These are phyloP conservation scores for Fusarium falciforme DNA, from an alignment of 2,329 filamentous ascomycete genomes.

Conservation along the genomic window DNA sequence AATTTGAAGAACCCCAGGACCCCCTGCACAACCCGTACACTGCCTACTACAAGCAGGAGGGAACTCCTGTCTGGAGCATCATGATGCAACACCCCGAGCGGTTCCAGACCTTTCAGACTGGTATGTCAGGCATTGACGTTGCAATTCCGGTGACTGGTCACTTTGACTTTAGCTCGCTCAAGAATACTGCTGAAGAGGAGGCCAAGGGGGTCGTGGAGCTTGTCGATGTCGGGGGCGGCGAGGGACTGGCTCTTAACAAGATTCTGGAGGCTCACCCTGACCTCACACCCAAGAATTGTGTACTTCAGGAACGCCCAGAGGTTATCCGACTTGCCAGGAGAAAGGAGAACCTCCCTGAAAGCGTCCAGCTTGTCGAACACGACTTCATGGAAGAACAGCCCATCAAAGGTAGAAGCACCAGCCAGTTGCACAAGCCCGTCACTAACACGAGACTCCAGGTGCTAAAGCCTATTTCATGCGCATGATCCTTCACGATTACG, in stretches of 20 bases:
- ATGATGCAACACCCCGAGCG: slow-evolving; percentile 47
- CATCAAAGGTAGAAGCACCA: slow-evolving; percentile 39
- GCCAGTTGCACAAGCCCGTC: not conserved
- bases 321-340: slow-evolving; percentile 41
- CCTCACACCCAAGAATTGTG: slow-evolving; percentile 36
- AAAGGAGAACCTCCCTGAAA: slow-evolving; percentile 27
- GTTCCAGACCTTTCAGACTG: slow-evolving; percentile 45
- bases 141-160: slow-evolving; percentile 48
- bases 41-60: slow-evolving; percentile 47
- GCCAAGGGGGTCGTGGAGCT: slow-evolving; percentile 38
- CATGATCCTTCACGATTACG: slow-evolving; percentile 50
- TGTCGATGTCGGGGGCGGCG: slow-evolving; percentile 48
- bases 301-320: slow-evolving; percentile 44
- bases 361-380: slow-evolving; percentile 39
- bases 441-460: slow-evolving; percentile 30
- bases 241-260: slow-evolving; percentile 44
- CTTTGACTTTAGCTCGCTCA: slow-evolving; percentile 46
- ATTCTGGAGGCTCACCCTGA: slow-evolving; percentile 46
- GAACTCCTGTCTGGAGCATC: slow-evolving; percentile 48
- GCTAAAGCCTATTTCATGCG: slow-evolving; percentile 51
- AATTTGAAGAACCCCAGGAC: slow-evolving; percentile 45
- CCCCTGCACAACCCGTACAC: slow-evolving; percentile 47
- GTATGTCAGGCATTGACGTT: slow-evolving; percentile 48
- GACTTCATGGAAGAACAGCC: slow-evolving; percentile 48
- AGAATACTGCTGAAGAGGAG: slow-evolving; percentile 32